These are phyloP conservation scores for Cyberlindnera mississippiensis DNA, from an alignment of 805 yeast species.

Conservation along the genomic window DNA sequence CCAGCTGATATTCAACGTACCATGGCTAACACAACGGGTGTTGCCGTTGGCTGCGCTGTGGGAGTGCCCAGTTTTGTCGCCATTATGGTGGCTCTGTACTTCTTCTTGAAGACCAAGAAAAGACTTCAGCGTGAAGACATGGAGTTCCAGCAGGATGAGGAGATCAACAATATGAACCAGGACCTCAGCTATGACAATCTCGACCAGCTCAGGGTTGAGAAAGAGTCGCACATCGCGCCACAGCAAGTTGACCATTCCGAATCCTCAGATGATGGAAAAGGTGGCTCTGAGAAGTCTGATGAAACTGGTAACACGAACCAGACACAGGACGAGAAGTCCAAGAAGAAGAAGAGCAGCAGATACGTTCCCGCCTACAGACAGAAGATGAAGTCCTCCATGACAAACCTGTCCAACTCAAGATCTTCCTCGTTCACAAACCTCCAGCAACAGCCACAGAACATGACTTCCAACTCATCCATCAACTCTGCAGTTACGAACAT, in stretches of 20 bases:
- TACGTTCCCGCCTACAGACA: constrained; percentile 38
- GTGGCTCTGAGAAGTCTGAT: constrained; percentile 9
- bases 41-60: constrained; percentile 51
- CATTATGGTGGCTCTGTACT: constrained; percentile 30
- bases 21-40: constrained; percentile 21
- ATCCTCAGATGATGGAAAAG: constrained; percentile 12
- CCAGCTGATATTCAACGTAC: neutral
- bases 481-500: constrained; percentile 24
- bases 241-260: constrained; percentile 7
- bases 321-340: neutral
- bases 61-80: constrained; percentile 47
- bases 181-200: constrained; percentile 32
- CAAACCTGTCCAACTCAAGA: constrained; percentile 23
- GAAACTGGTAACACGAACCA: neutral
- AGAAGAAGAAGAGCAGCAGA: constrained; percentile 14
- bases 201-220: constrained; percentile 22
- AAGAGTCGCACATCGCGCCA: neutral
- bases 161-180: constrained; percentile 34
- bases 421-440: constrained; percentile 22
- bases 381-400: constrained; percentile 28
- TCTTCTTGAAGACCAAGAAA: constrained; percentile 37
- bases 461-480: constrained; percentile 23
- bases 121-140: constrained; percentile 36
- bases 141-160: constrained; percentile 28
- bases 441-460: constrained; percentile 10